A percentile compares a stretch with the other conserved stretches of the same genome.
Evolutionary conservation across 2,329 filamentous ascomycete genomes (phyloP).

Genomic region (Clonostachys rhizophaga): DNA sequence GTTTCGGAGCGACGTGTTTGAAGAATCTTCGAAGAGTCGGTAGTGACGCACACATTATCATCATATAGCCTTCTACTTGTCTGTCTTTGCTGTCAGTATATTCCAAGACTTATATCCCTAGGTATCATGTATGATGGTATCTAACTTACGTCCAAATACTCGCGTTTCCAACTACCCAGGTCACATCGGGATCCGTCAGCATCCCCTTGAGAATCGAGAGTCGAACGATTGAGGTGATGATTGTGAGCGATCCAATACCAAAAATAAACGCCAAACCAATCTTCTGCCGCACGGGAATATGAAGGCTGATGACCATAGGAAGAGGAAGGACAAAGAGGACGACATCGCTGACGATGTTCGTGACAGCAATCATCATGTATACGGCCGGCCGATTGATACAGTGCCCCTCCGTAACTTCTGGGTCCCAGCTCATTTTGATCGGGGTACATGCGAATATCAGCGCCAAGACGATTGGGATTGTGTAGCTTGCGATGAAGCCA

Average conservation of each 20-base stretch:
- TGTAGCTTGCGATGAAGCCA: slow-evolving; percentile 14
- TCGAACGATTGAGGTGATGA: slow-evolving; percentile 19
- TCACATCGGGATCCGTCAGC: slow-evolving; percentile 8
- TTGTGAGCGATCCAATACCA: slow-evolving; percentile 26
- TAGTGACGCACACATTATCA: slow-evolving; percentile 29
- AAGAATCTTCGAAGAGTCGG: slow-evolving; percentile 28
- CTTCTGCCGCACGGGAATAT: slow-evolving; percentile 37
- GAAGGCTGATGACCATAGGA: slow-evolving; percentile 31
- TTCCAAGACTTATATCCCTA: neutral
- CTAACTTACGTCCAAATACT: slow-evolving; percentile 12
- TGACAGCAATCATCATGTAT: slow-evolving; percentile 37
- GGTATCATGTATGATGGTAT: neutral
- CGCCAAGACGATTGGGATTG: slow-evolving; percentile 18
- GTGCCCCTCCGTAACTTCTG: slow-evolving; percentile 1
- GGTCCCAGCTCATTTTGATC: slow-evolving; percentile 21
- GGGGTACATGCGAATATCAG: slow-evolving; percentile 26
- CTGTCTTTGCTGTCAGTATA: neutral
- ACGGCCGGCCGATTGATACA: slow-evolving; percentile 39
- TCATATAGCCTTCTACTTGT: slow-evolving; percentile 27
- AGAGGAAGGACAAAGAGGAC: slow-evolving; percentile 38
- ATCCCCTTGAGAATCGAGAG: neutral
- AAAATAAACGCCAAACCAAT: slow-evolving; percentile 33
- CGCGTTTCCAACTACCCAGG: slow-evolving; percentile 13
- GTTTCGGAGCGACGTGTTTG: slow-evolving; percentile 17
- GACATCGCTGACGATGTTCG: slow-evolving; percentile 39